Evolutionary conservation across 2,329 filamentous ascomycete species (phyloP).

Genomic region (Alternaria triticina): DNA sequence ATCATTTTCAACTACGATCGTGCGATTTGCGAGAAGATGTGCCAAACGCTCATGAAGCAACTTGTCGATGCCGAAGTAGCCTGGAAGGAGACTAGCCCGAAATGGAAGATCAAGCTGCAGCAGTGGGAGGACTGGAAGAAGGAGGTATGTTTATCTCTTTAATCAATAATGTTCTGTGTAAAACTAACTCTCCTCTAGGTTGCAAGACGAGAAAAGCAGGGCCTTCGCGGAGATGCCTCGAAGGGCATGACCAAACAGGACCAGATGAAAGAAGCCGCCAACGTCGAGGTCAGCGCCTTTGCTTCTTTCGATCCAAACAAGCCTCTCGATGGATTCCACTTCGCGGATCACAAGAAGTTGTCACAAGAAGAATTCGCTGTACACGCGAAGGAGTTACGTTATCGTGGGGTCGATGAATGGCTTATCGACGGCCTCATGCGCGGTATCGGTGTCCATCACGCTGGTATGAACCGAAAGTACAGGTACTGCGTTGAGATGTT

Average conservation of each 20-base stretch:
- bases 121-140: constrained; percentile 66
- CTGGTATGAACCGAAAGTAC: constrained; percentile 80
- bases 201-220: constrained; percentile 52
- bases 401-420: constrained; percentile 57
- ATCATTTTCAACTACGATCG: constrained; percentile 82
- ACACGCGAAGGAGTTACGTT: constrained; percentile 60
- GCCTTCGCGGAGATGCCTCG: constrained; percentile 53
- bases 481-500: constrained; percentile 75
- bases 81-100: constrained; percentile 63
- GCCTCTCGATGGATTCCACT: constrained; percentile 68
- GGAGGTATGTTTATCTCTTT: constrained; percentile 14
- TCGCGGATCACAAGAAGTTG: constrained; percentile 68
- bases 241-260: constrained; percentile 63
- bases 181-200: constrained; percentile 23
- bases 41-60: constrained; percentile 58
- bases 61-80: constrained; percentile 61
- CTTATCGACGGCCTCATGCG: constrained; percentile 68
- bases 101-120: constrained; percentile 67
- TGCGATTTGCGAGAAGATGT: constrained; percentile 66
- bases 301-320: constrained; percentile 71
- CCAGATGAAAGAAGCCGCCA: constrained; percentile 62
- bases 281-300: constrained; percentile 62
- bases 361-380: constrained; percentile 64
- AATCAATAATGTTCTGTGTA: not conserved
- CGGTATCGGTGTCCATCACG: constrained; percentile 78